These are phyloP conservation scores for Solanum ossicruentum DNA, from an alignment of 257 asterid species.

Conservation along the genomic window DNA sequence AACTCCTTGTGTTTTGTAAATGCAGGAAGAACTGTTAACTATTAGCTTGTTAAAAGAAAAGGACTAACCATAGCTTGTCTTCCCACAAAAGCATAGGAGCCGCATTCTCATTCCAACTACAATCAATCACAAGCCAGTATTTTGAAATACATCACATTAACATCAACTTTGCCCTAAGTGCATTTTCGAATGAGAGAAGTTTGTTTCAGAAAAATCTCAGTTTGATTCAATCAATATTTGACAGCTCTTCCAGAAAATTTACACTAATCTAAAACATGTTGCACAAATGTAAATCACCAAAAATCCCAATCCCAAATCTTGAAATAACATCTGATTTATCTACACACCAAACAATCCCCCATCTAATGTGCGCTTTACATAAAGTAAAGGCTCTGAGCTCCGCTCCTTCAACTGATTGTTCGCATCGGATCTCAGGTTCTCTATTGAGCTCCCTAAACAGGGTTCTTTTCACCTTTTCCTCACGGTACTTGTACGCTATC, in stretches of 20 bases:
- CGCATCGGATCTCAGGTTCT: too few relatives aligned
- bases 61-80: not conserved
- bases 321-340: not conserved
- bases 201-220: not conserved
- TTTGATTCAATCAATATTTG: not conserved
- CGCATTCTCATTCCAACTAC: not conserved
- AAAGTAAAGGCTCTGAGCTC: too few relatives aligned
- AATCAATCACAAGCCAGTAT: not conserved
- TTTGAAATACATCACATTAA: not conserved
- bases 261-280: not conserved
- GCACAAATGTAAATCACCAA: not conserved
- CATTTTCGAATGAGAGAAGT: not conserved
- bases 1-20: not conserved
- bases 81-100: not conserved
- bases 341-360: not conserved
- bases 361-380: not conserved
- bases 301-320: not conserved
- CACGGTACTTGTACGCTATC: too few relatives aligned
- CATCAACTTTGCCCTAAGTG: not conserved
- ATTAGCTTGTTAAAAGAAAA: not conserved
- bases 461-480: too few relatives aligned
- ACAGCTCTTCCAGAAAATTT: not conserved
- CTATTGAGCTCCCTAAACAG: too few relatives aligned
- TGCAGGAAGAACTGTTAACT: not conserved
- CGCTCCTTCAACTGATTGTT: too few relatives aligned